Base-by-base conservation (phyloP, 441 rosid species). In the Brassica balearica region DNA sequence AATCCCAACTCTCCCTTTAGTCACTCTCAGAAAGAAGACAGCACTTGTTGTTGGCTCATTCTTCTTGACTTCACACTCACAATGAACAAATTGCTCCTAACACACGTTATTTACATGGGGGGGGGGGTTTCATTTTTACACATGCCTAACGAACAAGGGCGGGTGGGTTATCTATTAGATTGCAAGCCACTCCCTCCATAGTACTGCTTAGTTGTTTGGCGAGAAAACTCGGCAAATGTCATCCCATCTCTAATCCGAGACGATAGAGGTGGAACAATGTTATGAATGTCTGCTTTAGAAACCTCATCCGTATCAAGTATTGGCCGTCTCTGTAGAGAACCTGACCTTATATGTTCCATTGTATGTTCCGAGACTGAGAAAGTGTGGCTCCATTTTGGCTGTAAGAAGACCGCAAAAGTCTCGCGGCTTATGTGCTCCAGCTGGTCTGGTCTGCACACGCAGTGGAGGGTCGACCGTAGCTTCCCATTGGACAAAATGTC, bases 191-290 rank as follows among this genome's bases (percentile, higher is more conserved):
- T 83, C 73, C 88, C 92, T 72, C 99, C 95, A 69, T 88, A 95
- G 78, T 95, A 95, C 78, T 88, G 98, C 86, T 87, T 89, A 17
- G 97, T 92, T 12, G 98, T 95, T 79, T 87, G 89, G 2, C 84
- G 87, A 19, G 99, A 80, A 84, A 93, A 93, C 80, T 93, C 94
- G 1, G 96, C 91, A 85, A 95, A 93, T 36, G 95, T 88, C 98
- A 93, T 92, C 67, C 97, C 97, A 80, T 89, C 97, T 76, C 88
- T 93, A 78, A 92, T 63, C 69, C 98, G 90, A 23, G 84, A 90
- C 17, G 83, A 80, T 71, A 92, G 93, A 46, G 91, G 93, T 53
- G 98, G 98, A 65, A 93, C 87, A 38, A 84, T 65, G 69, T 77
- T 85, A 41, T 75, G 77, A 79, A 95, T 81, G 73, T 81, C 84